Evolutionary conservation across 192 early-diverging fungal species (phyloP), one percentile per base, ranked within the genome.

Genomic region (Mortierella antarctica): DNA sequence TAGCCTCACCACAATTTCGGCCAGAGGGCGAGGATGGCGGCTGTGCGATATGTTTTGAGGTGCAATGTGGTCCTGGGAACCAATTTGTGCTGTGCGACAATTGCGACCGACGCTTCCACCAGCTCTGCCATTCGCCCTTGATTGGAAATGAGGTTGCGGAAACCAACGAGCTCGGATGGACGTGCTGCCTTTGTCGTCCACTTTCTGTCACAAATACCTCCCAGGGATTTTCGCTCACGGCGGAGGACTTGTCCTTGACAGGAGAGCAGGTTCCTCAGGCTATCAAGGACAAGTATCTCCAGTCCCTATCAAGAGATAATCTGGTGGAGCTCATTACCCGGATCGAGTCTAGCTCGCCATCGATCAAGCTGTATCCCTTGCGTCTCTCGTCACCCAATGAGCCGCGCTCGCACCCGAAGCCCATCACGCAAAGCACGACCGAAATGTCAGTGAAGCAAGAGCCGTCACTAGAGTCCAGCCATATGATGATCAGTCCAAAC

Each of bases 91-190:
- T 82, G 1, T 84, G 83, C 69, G 79, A 82, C 57, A 58, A 52
- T 6, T 84, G 83, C 57, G 73, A 73, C 53, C 58, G 83, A 31
- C 69, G 73, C 9, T 84, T 71, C 46, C 83, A 84, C 50, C 83
- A 82, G 57, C 72, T 52, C 18, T 84, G 83, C 17, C 71, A 84
- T 40, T 61, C 55, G 48, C 83, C 83, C 21, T 14, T 60, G 1
- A 81, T 84, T 48, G 77, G 82, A 9, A 76, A 65, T 47, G 66
- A 67, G 23, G 74, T 57, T 49, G 57, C 76, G 13, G 69, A 79
- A 15, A 71, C 67, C 42, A 56, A 44, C 5, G 66, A 71, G 13
- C 69, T 71, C 17, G 79, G 65, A 45, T 84, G 77, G 77, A 57
- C 57, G 44, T 84, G 83, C 50, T 62, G 55, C 23, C 49, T 58